phyloP scores from a whole-genome alignment of 352 stramenopile species.

The Phytophthora multivora region DNA sequence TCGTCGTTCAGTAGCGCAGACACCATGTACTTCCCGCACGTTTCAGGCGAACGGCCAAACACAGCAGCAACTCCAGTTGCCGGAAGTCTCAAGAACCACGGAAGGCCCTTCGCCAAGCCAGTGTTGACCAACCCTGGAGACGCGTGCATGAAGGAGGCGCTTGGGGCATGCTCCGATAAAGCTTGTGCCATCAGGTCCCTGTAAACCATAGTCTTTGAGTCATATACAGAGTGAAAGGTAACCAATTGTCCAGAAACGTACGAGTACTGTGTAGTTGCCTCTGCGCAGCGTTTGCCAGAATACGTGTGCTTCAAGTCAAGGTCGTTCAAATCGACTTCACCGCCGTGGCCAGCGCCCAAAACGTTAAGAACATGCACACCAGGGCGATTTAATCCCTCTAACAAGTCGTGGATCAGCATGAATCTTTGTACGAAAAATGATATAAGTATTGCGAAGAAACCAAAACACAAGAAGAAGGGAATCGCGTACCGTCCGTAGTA shows the following conservation, averaged over 20 bases:
- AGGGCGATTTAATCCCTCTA: conserved; percentile 19
- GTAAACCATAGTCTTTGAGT: neutral
- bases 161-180: conserved; percentile 20
- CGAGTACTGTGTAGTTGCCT: conserved; percentile 30
- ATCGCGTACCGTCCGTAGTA: conserved; percentile 23
- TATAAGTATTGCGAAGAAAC: neutral
- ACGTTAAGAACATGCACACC: conserved; percentile 28
- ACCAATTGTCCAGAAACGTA: conserved; percentile 8
- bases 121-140: conserved; percentile 25
- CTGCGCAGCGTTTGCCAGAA: conserved; percentile 18
- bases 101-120: conserved; percentile 5
- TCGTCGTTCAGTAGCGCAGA: conserved; percentile 22
- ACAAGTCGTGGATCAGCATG: conserved; percentile 29
- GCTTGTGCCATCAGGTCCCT: conserved; percentile 34
- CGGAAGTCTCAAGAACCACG: conserved; percentile 15
- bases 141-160: conserved; percentile 28
- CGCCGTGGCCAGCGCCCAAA: conserved; percentile 12
- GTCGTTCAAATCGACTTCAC: conserved; percentile 21
- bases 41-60: conserved; percentile 15
- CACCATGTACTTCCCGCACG: conserved; percentile 25
- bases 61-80: conserved; percentile 11
- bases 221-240: neutral
- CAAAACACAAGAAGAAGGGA: no score
- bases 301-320: conserved; percentile 30
- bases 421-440: conserved; percentile 4